Percentiles rank a stretch among this genome's conserved stretches.
phyloP scores from a whole-genome alignment of 164 flowering plant genomes.

The Magnolia kwangsiensis region DNA sequence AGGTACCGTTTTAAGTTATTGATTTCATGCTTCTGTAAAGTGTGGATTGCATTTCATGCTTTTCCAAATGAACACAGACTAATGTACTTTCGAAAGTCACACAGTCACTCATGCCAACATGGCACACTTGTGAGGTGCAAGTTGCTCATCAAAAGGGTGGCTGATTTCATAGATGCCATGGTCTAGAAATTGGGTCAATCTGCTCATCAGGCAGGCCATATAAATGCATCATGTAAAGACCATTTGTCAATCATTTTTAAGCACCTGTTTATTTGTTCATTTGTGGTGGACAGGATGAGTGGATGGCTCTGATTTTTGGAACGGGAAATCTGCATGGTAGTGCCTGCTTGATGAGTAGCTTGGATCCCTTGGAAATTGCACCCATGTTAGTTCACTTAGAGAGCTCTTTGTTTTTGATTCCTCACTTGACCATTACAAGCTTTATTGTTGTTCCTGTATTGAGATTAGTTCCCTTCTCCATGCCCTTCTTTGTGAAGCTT shows the following conservation, averaged over 20 bases:
- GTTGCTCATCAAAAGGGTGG: background rate
- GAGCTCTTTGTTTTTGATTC: background rate
- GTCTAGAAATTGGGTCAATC: no score
- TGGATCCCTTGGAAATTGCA: background rate
- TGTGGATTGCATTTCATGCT: background rate
- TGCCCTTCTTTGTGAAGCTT: constrained; percentile 5
- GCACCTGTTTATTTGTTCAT: no score
- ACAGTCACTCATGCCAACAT: background rate
- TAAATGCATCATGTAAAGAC: no score
- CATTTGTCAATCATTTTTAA: no score
- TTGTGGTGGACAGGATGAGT: background rate
- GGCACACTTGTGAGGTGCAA: background rate
- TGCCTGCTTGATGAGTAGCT: background rate
- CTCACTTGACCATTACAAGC: background rate
- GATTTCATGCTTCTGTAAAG: background rate
- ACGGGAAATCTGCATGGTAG: background rate
- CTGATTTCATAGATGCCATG: background rate
- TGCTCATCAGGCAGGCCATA: no score
- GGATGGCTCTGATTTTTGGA: background rate
- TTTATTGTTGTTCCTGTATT: background rate
- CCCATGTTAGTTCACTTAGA: background rate
- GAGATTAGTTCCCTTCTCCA: no score
- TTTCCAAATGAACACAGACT: background rate
- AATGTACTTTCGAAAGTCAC: no score
- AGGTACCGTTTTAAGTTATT: constrained; percentile 1